A percentile compares a stretch with the other conserved stretches of the same genome.
phyloP scores from a whole-genome alignment of 2,329 filamentous ascomycete species.

The Ploettnerulaceae sp. region DNA sequence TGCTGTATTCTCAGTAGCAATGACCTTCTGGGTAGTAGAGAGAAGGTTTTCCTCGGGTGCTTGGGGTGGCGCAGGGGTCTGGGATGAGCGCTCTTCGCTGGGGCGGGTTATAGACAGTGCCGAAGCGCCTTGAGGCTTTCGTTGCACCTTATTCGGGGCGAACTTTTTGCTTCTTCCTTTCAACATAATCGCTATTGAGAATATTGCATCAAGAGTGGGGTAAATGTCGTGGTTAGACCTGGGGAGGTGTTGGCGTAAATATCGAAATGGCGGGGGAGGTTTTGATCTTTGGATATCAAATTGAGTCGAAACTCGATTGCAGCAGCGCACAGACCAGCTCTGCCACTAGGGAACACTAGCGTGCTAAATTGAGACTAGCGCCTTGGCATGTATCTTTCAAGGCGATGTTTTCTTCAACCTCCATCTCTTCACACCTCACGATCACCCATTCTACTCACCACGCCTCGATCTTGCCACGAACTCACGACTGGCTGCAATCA shows the following conservation, averaged over 20 bases:
- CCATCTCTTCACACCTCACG: slow-evolving; percentile 7
- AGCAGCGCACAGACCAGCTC: neutral
- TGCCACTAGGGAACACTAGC: neutral
- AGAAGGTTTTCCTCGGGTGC: slow-evolving; percentile 16
- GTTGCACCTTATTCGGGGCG: slow-evolving; percentile 55
- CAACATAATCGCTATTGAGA: slow-evolving; percentile 21
- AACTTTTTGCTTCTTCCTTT: slow-evolving; percentile 58
- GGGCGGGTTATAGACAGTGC: slow-evolving; percentile 37
- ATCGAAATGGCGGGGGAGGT: slow-evolving; percentile 1
- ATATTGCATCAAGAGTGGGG: slow-evolving; percentile 3
- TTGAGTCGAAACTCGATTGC: neutral
- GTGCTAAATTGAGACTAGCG: slow-evolving; percentile 2
- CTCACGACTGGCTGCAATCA: slow-evolving; percentile 16
- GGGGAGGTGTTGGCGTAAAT: neutral
- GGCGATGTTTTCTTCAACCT: slow-evolving; percentile 8
- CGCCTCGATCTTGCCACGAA: slow-evolving; percentile 14
- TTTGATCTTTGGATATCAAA: neutral
- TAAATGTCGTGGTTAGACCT: neutral
- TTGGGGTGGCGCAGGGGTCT: slow-evolving; percentile 26
- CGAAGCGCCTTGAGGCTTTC: slow-evolving; percentile 43
- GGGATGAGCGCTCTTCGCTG: slow-evolving; percentile 37
- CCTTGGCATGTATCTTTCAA: slow-evolving; percentile 1
- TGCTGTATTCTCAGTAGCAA: neutral
- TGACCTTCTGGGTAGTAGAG: slow-evolving; percentile 2
- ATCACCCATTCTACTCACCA: slow-evolving; percentile 9